These are phyloP conservation scores for Echium plantagineum DNA, from an alignment of 257 asterid genomes.

Conservation along the genomic window DNA sequence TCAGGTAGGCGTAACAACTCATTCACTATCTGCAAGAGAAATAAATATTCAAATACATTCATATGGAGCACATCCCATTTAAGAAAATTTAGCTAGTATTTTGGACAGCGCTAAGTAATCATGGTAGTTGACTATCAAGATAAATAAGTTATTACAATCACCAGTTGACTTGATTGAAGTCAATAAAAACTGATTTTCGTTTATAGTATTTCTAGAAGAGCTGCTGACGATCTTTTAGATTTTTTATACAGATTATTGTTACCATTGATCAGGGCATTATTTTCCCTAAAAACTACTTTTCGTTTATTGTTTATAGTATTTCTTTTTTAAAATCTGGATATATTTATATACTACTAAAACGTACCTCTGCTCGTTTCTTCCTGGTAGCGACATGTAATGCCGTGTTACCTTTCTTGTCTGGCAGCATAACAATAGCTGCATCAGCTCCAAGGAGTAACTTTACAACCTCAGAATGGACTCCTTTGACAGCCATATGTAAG, in stretches of 20 bases:
- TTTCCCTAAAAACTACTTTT: no score
- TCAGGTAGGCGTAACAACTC: slow-evolving; percentile 40
- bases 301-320: no score
- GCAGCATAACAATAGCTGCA: slow-evolving; percentile 48
- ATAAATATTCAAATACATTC: no score
- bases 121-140: no score
- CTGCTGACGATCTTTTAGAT: no score
- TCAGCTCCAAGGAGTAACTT: slow-evolving; percentile 39
- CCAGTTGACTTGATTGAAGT: no score
- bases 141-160: no score
- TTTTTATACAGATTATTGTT: no score
- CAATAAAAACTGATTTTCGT: no score
- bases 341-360: not conserved
- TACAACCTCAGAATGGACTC: slow-evolving; percentile 39
- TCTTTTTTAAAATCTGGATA: not conserved
- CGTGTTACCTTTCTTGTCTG: slow-evolving; percentile 36
- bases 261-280: no score
- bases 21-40: slow-evolving; percentile 32
- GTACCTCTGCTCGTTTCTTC: slow-evolving; percentile 44
- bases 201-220: no score
- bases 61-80: not conserved
- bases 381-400: slow-evolving; percentile 44
- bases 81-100: not conserved
- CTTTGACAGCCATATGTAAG: slow-evolving; percentile 51
- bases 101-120: no score